Base-by-base conservation (phyloP, 495 filamentous ascomycete species). In the Trichoderma erinaceum region DNA sequence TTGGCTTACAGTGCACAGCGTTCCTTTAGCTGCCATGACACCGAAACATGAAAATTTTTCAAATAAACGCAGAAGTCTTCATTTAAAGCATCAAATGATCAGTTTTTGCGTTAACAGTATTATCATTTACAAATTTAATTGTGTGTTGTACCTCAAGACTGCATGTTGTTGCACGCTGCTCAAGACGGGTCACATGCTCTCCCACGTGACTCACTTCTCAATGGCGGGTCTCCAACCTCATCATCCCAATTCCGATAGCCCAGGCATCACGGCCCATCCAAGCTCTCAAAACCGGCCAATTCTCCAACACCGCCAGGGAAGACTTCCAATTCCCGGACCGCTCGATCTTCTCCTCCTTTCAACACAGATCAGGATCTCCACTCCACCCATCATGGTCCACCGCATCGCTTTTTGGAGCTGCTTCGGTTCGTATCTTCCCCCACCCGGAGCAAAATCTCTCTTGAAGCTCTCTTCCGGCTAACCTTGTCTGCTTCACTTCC, bases 381-480 rank as follows among this genome's bases (percentile, higher is more conserved):
- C n/a, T n/a, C 50, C 12, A 32, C 15, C 21, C 56, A 68, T 0
- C 13, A 85, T 86, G 83, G 82, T 86, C 66, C 71, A 73, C 84
- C 92, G 92, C 82, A 85, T 97, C 78, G 79, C 97, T 78, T 97
- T 97, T 87, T 99, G 95, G 95, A 86, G 87, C 74, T 90, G 91
- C 86, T 97, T 98, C 88, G 95, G 95, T 99, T 89, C 74, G 83
- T 63, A 35, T 66, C 69, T 68, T 66, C 69, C 43, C 58, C 58
- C 41, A 65, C 66, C 67, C 46, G 21, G 18, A n/a, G 67, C 43
- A 38, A 38, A 38, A 38, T 38, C 35, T 38, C 35, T 38, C 35
- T 38, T 38, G 35, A 38, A 7, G 35, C 65, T 65, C 61, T 43
- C 64, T n/a, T 41, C 63, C 6, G 4, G 10, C 64, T 16, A 35